phyloP scores from a whole-genome alignment of 163 green algal genomes.

The Volvox carteri region DNA sequence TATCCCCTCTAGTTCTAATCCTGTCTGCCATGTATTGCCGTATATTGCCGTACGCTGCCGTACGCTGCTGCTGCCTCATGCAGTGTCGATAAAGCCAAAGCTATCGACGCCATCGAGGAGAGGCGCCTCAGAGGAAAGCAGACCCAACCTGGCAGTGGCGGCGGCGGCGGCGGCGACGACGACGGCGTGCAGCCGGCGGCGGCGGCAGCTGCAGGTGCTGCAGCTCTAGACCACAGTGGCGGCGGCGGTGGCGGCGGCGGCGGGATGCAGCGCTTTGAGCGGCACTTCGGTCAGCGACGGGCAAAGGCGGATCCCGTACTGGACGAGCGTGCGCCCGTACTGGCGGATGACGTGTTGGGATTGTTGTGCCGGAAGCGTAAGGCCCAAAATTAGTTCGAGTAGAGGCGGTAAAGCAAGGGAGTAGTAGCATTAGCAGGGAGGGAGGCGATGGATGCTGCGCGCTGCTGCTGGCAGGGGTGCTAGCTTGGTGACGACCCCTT shows the following conservation, averaged over 20 bases:
- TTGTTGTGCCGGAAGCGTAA: slow-evolving; percentile 61
- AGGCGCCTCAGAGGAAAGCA: slow-evolving; percentile 58
- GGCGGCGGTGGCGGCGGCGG: too few relatives aligned
- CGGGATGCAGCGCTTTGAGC: slow-evolving; percentile 23
- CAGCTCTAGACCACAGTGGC: too few relatives aligned
- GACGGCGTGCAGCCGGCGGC: neutral
- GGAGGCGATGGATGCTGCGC: too few relatives aligned
- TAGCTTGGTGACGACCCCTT: too few relatives aligned
- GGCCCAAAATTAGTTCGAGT: neutral
- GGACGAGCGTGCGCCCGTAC: slow-evolving; percentile 47
- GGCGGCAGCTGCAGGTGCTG: neutral
- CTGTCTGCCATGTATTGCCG: too few relatives aligned
- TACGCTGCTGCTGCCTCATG: too few relatives aligned
- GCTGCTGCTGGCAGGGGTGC: too few relatives aligned
- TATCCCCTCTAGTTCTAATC: too few relatives aligned
- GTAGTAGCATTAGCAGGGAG: neutral
- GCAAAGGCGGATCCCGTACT: slow-evolving; percentile 75
- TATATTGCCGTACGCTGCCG: too few relatives aligned
- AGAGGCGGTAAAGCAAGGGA: too few relatives aligned
- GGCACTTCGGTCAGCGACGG: slow-evolving; percentile 76
- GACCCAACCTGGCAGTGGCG: neutral
- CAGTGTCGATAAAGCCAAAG: slow-evolving; percentile 89
- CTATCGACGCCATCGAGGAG: slow-evolving; percentile 80
- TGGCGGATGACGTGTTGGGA: slow-evolving; percentile 67
- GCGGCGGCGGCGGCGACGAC: neutral